These are phyloP conservation scores for Schizothecium vesticola DNA, from an alignment of 495 filamentous ascomycete species.

Conservation along the genomic window DNA sequence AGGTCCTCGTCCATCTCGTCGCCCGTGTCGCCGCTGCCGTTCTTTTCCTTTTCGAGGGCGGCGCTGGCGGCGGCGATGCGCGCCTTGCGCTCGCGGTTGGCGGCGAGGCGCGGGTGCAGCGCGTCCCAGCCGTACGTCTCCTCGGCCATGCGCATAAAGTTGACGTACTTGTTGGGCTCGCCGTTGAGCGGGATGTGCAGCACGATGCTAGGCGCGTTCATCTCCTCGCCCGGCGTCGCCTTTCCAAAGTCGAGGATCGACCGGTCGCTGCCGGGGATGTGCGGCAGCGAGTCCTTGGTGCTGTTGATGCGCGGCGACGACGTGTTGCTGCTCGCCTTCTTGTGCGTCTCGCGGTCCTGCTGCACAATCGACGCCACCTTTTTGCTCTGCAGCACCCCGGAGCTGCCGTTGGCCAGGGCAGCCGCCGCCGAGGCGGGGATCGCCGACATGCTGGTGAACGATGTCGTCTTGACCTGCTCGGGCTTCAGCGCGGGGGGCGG, in stretches of 20 bases:
- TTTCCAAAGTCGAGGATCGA: conserved; percentile 50
- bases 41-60: conserved; percentile 70
- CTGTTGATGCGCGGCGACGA: conserved; percentile 39
- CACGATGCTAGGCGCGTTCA: conserved; percentile 69
- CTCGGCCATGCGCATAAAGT: conserved; percentile 90
- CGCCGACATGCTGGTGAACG: conserved; percentile 36
- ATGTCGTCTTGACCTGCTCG: conserved; percentile 29
- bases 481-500: conserved; percentile 24
- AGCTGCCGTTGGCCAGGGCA: not conserved
- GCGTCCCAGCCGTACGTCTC: conserved; percentile 93
- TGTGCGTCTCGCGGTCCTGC: conserved; percentile 32
- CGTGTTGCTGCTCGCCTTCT: conserved; percentile 37
- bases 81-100: conserved; percentile 70
- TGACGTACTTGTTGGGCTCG: conserved; percentile 81
- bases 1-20: conserved; percentile 67
- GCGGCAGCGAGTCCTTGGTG: conserved; percentile 35
- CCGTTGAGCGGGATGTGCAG: conserved; percentile 75
- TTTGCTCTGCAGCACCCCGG: conserved; percentile 24
- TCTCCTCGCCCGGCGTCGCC: conserved; percentile 43
- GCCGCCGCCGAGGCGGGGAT: conserved; percentile 17
- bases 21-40: conserved; percentile 65
- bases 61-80: conserved; percentile 81
- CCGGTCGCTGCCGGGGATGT: conserved; percentile 36
- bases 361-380: conserved; percentile 30
- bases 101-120: conserved; percentile 82